Base-by-base conservation (phyloP, 2,329 filamentous ascomycete species). In the Venturia aucupariae region DNA sequence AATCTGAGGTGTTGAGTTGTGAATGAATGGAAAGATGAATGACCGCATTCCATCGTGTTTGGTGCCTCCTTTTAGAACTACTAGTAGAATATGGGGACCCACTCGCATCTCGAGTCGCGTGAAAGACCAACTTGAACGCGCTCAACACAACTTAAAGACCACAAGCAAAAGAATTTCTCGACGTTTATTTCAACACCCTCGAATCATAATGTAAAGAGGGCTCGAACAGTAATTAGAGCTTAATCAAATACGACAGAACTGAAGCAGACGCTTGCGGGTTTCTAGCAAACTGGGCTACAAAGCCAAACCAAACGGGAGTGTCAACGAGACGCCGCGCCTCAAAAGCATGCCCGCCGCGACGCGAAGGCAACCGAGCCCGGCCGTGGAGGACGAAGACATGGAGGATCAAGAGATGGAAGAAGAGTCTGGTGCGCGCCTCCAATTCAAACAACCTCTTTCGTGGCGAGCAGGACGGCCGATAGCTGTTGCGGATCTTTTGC, bases 391-490 rank as follows among this genome's bases (percentile, higher is more conserved):
- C 1, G 51, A 59, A 27, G 62, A 38, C 7, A 39, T 54, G 51
- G 62, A 63, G 4, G 62, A 59, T 15, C 24, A 63, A 46, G 62
- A 63, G 35, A 38, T 41, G 32, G 62, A 63, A 15, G 62, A 57
- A n/a, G 42, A 35, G 2, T 38, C 61, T 19, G 46, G 51, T 19
- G 62, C 35, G 35, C 46, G 35, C 27, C 62, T 99, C 60, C 80
- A 86, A 69, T 97, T 97, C 81, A 85, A 92, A 71, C 87, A 97
- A 73, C 82, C 90, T 68, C 81, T 99, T 65, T 90, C 91, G 73
- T 97, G 94, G 90, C 89, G 89, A 73, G 90, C 92, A 54, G 94
- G 93, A 66, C 94, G 90, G 76, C 86, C 92, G 62, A 96, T 99
- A 71, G 81, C 89, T 44, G 90, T 92, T 60, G 86, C 85, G 68